Evolutionary conservation across 164 flowering plant species (phyloP), one percentile per base, ranked within the genome.

Genomic region (Santalum album): DNA sequence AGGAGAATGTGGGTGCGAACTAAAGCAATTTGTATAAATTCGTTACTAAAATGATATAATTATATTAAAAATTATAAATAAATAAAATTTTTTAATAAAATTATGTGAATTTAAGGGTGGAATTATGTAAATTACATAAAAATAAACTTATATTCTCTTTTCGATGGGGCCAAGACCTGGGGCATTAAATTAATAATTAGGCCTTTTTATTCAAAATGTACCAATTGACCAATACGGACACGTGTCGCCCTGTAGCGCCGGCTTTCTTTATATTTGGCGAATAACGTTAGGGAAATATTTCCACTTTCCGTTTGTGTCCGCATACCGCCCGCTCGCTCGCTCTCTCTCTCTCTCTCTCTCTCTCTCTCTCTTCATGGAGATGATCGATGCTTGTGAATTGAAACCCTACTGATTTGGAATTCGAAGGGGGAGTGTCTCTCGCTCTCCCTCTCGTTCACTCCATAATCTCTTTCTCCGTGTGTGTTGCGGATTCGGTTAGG

Each of bases 251-350:
- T 2, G 3, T 24, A 54, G 32, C 19, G 46, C 2, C 27, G 23
- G 32, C 56, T 39, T 38, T 17, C 32, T 9, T 29, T 39, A 15
- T 32, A 40, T 22, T 19, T 5, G 22, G 21, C 34, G 23, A 59
- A 24, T 25, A 36, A 53, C 35, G 57, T 60, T 34, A 51, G 9
- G 34, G 56, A 51, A 50, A 23, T 51, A 3, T 9, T 50, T 51
- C 49, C 35, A 14, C 5, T 7, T 50, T 25, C 47, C 38, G 34
- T 47, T 58, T 60, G 12, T 53, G 15, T 53, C 34, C 52, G 7
- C 57, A 42, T 57, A 32, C 35, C 57, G 27, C 35, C 12, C 42
- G 9, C 42, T 38, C 42, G 12, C 17, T 38, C 42, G 3, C 42
- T 12, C 14, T 38, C 42, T 38, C 42, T 38, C 42, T 38, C 42